phyloP scores from a whole-genome alignment of 257 asterid species.

The Solanum lignicaule region DNA sequence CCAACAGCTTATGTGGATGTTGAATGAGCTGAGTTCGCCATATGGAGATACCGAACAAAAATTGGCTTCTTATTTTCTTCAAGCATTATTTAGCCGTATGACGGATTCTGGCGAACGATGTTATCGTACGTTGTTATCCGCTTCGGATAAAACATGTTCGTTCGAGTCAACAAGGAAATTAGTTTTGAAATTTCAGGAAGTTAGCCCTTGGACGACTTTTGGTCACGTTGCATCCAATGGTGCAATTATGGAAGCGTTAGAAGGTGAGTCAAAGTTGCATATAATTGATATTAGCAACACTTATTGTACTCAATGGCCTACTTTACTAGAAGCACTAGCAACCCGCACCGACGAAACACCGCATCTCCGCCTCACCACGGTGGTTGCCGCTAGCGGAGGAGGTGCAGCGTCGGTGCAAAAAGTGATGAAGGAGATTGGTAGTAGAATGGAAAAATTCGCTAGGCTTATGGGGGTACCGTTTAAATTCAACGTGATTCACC shows the following conservation, averaged over 20 bases:
- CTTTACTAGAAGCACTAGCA: conserved; percentile 88
- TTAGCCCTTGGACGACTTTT: conserved; percentile 84
- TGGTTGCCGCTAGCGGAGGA: conserved; percentile 28
- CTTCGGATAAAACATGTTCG: conserved; percentile 53
- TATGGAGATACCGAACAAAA: conserved; percentile 86
- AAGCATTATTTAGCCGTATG: conserved; percentile 71
- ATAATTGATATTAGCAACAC: conserved; percentile 81
- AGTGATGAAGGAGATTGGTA: conserved; percentile 82
- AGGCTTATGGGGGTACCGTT: conserved; percentile 97
- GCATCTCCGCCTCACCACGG: conserved; percentile 63
- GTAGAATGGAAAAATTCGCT: conserved; percentile 85
- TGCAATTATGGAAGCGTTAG: conserved; percentile 88
- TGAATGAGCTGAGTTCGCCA: conserved; percentile 79
- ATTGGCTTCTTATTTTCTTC: conserved; percentile 75
- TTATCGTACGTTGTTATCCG: conserved; percentile 32
- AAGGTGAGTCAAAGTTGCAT: conserved; percentile 65
- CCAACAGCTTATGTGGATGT: conserved; percentile 97
- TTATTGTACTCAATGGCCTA: conserved; percentile 97
- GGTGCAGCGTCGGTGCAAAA: conserved; percentile 33
- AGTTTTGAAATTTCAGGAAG: conserved; percentile 82
- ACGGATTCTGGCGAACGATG: conserved; percentile 72
- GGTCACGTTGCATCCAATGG: conserved; percentile 94
- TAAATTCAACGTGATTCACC: conserved; percentile 53
- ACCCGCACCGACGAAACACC: conserved; percentile 90
- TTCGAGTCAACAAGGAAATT: conserved; percentile 68